Evolutionary conservation across 1,284 basidiomycete species (phyloP).

Genomic region (Leccinum variabile): DNA sequence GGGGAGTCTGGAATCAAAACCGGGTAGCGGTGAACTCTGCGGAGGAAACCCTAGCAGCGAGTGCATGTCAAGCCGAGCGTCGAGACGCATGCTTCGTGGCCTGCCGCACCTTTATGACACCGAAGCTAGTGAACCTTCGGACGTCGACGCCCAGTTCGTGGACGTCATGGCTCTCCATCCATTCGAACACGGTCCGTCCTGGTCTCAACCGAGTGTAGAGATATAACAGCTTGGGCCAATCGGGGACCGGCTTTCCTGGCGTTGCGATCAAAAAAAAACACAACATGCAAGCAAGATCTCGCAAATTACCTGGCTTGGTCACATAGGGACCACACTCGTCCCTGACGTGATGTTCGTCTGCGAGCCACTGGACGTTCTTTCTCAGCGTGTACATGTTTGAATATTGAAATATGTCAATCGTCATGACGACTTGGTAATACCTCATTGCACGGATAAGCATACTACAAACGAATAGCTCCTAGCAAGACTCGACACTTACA

Average conservation of each 20-base stretch:
- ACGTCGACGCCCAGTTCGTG: constrained; percentile 81
- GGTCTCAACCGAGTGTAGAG: constrained; percentile 88
- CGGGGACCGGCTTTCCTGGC: constrained; percentile 54
- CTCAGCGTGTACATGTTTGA: constrained; percentile 96
- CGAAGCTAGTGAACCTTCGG: constrained; percentile 94
- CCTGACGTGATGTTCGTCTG: constrained; percentile 78
- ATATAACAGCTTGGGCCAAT: constrained; percentile 83
- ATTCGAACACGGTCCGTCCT: constrained; percentile 83
- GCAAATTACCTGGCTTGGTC: constrained; percentile 61
- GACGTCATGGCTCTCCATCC: constrained; percentile 83
- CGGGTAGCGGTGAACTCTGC: constrained; percentile 92
- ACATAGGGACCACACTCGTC: constrained; percentile 91
- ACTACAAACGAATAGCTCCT: not conserved
- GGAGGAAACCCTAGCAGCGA: constrained; percentile 77
- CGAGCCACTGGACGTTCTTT: constrained; percentile 82
- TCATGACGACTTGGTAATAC: constrained; percentile 96
- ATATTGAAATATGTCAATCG: constrained; percentile 95
- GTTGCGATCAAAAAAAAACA: constrained; percentile 7
- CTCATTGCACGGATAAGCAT: constrained; percentile 40
- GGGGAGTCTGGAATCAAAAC: constrained; percentile 54
- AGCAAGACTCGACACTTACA: constrained; percentile 52
- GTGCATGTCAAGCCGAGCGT: not conserved
- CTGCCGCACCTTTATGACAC: constrained; percentile 84
- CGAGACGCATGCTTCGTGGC: constrained; percentile 2
- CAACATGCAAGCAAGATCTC: not conserved